Conservation (phyloP, 805 yeast species). For the Cyberlindnera euphorbiae region DNA sequence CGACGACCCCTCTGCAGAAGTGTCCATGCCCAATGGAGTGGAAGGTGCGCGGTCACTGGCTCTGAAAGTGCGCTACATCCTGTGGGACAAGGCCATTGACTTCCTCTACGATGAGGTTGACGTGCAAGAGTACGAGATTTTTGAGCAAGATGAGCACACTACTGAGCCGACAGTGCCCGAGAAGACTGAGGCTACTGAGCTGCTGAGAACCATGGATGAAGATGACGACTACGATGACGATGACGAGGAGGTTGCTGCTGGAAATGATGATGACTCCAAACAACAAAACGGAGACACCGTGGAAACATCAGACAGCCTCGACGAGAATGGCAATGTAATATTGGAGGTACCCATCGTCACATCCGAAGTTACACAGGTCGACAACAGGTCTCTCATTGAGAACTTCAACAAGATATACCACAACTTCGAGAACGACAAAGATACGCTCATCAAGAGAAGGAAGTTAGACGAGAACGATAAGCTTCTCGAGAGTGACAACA, state of each 20-base stretch:
- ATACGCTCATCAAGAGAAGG: conserved; percentile 68
- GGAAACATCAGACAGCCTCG: conserved; percentile 8
- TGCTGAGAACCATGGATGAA: conserved; percentile 34
- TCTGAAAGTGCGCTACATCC: conserved; percentile 57
- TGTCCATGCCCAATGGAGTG: conserved; percentile 36
- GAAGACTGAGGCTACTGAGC: not conserved
- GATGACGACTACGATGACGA: conserved; percentile 29
- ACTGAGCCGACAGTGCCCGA: not conserved
- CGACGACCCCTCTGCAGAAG: conserved; percentile 35
- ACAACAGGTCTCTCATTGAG: conserved; percentile 38
- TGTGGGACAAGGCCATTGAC: conserved; percentile 70
- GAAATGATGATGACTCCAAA: conserved; percentile 20
- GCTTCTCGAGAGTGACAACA: conserved; percentile 37
- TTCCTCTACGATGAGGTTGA: conserved; percentile 28
- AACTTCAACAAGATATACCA: conserved; percentile 73
- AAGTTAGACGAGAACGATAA: conserved; percentile 79
- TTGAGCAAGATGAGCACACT: conserved; percentile 15
- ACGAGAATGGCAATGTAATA: conserved; percentile 23
- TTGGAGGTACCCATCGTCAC: conserved; percentile 32
- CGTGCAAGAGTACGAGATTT: conserved; percentile 18
- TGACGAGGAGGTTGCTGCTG: conserved; percentile 25
- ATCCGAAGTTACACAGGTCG: conserved; percentile 30
- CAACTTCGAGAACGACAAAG: conserved; percentile 68
- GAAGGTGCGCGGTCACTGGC: conserved; percentile 53
- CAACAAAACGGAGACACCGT: conserved; percentile 9